phyloP scores from a whole-genome alignment of 176 grass and related monocot species.

The Aegilops sharonensis region DNA sequence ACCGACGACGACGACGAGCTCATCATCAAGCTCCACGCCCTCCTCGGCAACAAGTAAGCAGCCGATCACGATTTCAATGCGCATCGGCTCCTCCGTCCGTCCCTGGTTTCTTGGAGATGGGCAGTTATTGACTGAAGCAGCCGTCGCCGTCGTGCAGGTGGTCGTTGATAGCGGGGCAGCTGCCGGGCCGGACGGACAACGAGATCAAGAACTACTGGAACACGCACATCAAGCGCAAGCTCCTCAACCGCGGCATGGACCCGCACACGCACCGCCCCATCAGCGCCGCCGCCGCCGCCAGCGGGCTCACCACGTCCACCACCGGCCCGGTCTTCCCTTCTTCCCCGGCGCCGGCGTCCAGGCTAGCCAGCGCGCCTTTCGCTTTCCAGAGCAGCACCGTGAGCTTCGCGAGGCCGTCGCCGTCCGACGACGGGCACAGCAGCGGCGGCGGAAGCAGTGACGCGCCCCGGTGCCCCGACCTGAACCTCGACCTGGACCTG shows the following conservation, averaged over 20 bases:
- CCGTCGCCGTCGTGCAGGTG: conserved; percentile 39
- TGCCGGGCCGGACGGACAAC: conserved; percentile 83
- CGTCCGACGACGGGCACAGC: conserved; percentile 44
- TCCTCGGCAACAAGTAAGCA: conserved; percentile 83
- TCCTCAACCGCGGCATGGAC: conserved; percentile 74
- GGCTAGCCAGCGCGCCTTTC: not conserved
- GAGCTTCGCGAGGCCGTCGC: not conserved
- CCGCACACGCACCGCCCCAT: conserved; percentile 75
- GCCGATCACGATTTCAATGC: not conserved
- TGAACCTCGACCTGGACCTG: conserved; percentile 73
- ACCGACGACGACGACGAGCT: conserved; percentile 75
- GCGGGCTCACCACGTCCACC: conserved; percentile 26
- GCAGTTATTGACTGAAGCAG: not conserved
- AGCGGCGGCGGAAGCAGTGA: conserved; percentile 59
- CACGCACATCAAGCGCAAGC: conserved; percentile 93
- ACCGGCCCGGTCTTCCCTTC: conserved; percentile 8
- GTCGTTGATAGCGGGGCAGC: conserved; percentile 81
- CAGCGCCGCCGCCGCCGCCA: conserved; percentile 4
- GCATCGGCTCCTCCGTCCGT: too few species aligned
- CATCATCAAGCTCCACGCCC: conserved; percentile 84
- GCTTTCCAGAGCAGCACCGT: not conserved
- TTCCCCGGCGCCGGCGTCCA: not conserved
- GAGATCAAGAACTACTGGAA: conserved; percentile 99
- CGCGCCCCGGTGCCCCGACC: conserved; percentile 74
- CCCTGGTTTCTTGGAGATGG: not conserved